These are phyloP conservation scores for Neospora caninum DNA, from an alignment of 169 alveolate genomes.

Conservation along the genomic window DNA sequence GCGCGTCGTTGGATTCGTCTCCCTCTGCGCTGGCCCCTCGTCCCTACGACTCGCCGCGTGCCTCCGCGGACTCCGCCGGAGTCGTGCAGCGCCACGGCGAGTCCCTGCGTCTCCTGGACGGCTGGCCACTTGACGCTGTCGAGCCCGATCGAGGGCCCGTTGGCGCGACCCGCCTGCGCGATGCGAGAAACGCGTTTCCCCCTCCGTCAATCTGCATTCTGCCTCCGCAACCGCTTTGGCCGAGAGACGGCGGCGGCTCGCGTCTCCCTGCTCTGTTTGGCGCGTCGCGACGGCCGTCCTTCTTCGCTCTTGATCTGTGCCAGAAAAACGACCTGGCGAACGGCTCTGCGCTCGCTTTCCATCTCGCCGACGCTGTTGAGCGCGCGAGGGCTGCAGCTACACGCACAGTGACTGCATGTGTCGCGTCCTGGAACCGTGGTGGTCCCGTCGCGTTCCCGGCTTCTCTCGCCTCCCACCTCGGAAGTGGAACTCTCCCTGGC, in stretches of 20 bases:
- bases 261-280: background rate
- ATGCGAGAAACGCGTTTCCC: background rate
- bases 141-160: no score
- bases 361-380: background rate
- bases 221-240: background rate
- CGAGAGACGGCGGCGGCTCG: background rate
- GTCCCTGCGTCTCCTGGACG: no score
- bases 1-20: no score
- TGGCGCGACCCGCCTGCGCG: no score
- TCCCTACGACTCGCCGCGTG: no score
- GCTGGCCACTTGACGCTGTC: no score
- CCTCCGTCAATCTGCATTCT: conserved; percentile 25
- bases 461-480: no score
- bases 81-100: no score
- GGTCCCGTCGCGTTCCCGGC: background rate
- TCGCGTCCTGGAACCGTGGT: background rate
- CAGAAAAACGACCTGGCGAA: no score
- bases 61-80: no score
- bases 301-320: background rate
- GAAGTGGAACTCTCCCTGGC: no score
- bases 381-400: background rate
- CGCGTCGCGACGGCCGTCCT: background rate
- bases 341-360: background rate
- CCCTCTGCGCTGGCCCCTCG: no score
- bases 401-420: background rate